Evolutionary conservation across 2,329 filamentous ascomycete genomes (phyloP).

Genomic region (Pseudocercospora fijiensis): DNA sequence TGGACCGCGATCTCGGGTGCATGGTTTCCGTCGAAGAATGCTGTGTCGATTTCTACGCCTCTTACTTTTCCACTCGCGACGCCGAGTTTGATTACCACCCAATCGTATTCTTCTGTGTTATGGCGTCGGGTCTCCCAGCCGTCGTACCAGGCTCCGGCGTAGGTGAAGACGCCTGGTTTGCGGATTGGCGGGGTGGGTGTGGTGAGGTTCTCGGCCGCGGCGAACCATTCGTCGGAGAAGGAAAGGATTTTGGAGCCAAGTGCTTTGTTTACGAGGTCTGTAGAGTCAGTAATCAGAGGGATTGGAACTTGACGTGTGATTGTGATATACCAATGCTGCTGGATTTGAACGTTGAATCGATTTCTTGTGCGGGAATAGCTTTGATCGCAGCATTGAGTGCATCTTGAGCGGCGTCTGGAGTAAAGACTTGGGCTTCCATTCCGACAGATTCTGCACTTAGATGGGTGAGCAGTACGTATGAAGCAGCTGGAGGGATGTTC

Average conservation of each 20-base stretch:
- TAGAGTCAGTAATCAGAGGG: not conserved
- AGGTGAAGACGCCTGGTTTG: slow-evolving; percentile 58
- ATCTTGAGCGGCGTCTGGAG: slow-evolving; percentile 36
- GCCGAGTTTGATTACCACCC: slow-evolving; percentile 60
- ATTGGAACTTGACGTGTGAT: not conserved
- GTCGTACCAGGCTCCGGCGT: slow-evolving; percentile 64
- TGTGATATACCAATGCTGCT: slow-evolving; percentile 49
- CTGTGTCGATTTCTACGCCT: slow-evolving; percentile 77
- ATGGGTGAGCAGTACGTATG: not conserved
- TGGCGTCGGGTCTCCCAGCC: slow-evolving; percentile 64
- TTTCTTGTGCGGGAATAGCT: slow-evolving; percentile 49
- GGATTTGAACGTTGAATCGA: slow-evolving; percentile 56
- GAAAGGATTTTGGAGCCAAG: slow-evolving; percentile 55
- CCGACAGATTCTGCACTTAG: not conserved
- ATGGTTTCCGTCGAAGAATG: slow-evolving; percentile 79
- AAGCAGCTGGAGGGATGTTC: not conserved
- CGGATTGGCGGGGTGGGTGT: slow-evolving; percentile 57
- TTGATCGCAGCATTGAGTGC: slow-evolving; percentile 31
- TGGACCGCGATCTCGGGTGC: slow-evolving; percentile 77
- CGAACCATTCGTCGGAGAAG: slow-evolving; percentile 63
- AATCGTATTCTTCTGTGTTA: slow-evolving; percentile 59
- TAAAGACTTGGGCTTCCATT: slow-evolving; percentile 36
- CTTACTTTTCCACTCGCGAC: slow-evolving; percentile 67
- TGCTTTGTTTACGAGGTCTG: slow-evolving; percentile 54
- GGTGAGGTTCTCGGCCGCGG: slow-evolving; percentile 58